These are phyloP conservation scores for Ceratobasidium sp. DNA, from an alignment of 1,284 basidiomycete species.

Conservation along the genomic window DNA sequence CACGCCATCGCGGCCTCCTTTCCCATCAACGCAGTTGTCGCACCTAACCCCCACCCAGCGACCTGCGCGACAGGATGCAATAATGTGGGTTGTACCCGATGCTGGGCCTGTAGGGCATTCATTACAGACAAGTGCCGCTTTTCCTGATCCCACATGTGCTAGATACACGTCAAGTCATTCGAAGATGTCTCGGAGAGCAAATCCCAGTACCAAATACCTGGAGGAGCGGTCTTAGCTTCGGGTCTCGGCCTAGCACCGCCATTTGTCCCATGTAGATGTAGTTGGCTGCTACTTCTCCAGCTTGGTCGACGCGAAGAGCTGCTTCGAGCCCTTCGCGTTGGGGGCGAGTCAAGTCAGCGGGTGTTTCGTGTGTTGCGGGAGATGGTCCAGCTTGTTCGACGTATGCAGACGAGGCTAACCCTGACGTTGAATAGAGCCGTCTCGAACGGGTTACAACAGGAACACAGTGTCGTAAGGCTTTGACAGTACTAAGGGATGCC, in stretches of 20 bases:
- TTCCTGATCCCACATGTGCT: slow-evolving; percentile 98
- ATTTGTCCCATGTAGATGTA: slow-evolving; percentile 90
- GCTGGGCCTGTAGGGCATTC: slow-evolving; percentile 83
- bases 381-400: neutral
- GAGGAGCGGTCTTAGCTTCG: slow-evolving; percentile 68
- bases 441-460: neutral
- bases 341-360: slow-evolving; percentile 35
- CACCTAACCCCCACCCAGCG: slow-evolving; percentile 85
- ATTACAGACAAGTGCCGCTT: slow-evolving; percentile 89
- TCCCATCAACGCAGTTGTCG: slow-evolving; percentile 85
- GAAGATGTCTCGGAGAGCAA: neutral
- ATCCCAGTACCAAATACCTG: slow-evolving; percentile 63
- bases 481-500: too few species aligned
- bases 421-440: neutral
- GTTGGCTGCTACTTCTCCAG: slow-evolving; percentile 91
- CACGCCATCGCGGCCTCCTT: slow-evolving; percentile 97
- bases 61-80: slow-evolving; percentile 85
- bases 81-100: slow-evolving; percentile 82
- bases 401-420: slow-evolving; percentile 13
- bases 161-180: neutral
- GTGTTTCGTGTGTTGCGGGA: slow-evolving; percentile 27
- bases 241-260: slow-evolving; percentile 70
- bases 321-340: slow-evolving; percentile 62
- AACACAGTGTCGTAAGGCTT: neutral
- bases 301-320: slow-evolving; percentile 87